Conservation (phyloP, 177 flowering plant genomes). For the Telopea speciosissima region DNA sequence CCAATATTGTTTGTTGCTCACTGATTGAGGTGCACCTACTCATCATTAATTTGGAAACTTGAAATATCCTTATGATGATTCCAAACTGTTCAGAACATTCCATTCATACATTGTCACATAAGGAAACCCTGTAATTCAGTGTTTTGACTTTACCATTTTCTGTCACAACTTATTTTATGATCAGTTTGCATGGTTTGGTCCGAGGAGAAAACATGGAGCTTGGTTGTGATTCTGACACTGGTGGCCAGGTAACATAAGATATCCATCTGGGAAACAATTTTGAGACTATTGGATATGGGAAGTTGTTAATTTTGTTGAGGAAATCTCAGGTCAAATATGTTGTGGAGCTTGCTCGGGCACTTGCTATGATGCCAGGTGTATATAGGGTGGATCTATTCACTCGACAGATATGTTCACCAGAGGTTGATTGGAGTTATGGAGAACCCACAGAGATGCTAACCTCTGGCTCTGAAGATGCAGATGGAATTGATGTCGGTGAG, state of each 20-base stretch:
- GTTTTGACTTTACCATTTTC: neutral
- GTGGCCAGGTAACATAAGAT: slow-evolving; percentile 73
- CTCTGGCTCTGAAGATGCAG: slow-evolving; percentile 47
- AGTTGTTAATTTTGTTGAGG: neutral
- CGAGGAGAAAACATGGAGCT: slow-evolving; percentile 99
- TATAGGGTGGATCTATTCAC: slow-evolving; percentile 95
- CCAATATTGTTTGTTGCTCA: neutral
- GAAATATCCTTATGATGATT: neutral
- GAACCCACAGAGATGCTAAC: slow-evolving; percentile 95
- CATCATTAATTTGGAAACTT: neutral
- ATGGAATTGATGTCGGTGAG: slow-evolving; percentile 63
- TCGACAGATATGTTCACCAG: slow-evolving; percentile 79
- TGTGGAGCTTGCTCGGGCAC: slow-evolving; percentile 90
- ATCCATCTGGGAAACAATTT: neutral
- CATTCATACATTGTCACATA: neutral
- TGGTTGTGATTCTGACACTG: slow-evolving; percentile 97
- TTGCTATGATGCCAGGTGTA: slow-evolving; percentile 90
- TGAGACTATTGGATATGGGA: neutral
- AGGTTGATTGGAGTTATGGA: slow-evolving; percentile 95
- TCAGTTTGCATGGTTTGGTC: slow-evolving; percentile 91
- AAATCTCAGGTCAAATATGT: slow-evolving; percentile 80
- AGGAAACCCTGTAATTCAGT: neutral
- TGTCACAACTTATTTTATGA: slow-evolving; percentile 4
- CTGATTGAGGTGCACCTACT: neutral
- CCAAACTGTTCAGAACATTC: neutral